phyloP scores from a whole-genome alignment of 2,329 filamentous ascomycete genomes.

The Dactylellina drechsleri region DNA sequence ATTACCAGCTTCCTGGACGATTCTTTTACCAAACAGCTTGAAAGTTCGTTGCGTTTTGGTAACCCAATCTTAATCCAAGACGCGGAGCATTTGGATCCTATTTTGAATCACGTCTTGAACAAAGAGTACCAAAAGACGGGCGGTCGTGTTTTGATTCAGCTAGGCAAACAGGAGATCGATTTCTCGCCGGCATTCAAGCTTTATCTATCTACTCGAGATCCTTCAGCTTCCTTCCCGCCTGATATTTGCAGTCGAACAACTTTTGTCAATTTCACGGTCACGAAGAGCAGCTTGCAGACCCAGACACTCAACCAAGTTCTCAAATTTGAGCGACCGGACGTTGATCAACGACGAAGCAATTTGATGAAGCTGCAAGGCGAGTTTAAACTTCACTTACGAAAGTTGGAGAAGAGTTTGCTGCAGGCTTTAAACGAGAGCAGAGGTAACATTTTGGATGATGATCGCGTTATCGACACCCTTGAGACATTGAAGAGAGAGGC shows the following conservation, averaged over 20 bases:
- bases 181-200: slow-evolving; percentile 97
- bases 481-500: slow-evolving; percentile 98
- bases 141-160: slow-evolving; percentile 95
- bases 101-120: slow-evolving; percentile 97
- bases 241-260: slow-evolving; percentile 98
- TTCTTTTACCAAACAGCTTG: slow-evolving; percentile 96
- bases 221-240: slow-evolving; percentile 92
- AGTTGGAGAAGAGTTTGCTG: slow-evolving; percentile 91
- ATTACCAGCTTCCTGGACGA: slow-evolving; percentile 98
- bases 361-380: slow-evolving; percentile 98
- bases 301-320: slow-evolving; percentile 97
- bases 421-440: slow-evolving; percentile 97
- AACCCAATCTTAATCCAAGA: slow-evolving; percentile 99
- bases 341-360: slow-evolving; percentile 94
- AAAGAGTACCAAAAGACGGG: slow-evolving; percentile 99
- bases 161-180: slow-evolving; percentile 98
- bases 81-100: slow-evolving; percentile 94
- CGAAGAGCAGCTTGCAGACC: slow-evolving; percentile 96
- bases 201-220: slow-evolving; percentile 93
- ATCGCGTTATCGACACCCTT: slow-evolving; percentile 96
- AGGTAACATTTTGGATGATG: slow-evolving; percentile 97
- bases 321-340: slow-evolving; percentile 95
- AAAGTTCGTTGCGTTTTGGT: slow-evolving; percentile 95
- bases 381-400: slow-evolving; percentile 96
- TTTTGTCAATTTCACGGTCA: slow-evolving; percentile 99